phyloP scores from a whole-genome alignment of 2,329 filamentous ascomycete species.

The Furcasterigmium sp. region DNA sequence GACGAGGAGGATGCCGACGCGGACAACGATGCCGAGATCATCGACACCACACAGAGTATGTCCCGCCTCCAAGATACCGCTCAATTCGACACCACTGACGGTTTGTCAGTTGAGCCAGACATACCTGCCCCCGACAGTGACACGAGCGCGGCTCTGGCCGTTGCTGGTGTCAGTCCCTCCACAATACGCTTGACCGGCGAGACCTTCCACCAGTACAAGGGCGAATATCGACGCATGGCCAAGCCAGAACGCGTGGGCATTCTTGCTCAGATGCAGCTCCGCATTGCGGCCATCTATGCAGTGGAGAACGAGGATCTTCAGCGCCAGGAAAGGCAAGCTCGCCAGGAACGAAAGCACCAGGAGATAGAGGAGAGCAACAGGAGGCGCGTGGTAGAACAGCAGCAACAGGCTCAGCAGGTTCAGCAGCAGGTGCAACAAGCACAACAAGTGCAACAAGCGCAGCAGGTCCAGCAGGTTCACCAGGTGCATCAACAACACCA shows the following conservation, averaged over 20 bases:
- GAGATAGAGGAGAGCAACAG: constrained; percentile 28
- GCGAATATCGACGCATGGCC: constrained; percentile 36
- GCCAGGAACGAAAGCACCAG: constrained; percentile 29
- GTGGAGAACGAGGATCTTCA: constrained; percentile 39
- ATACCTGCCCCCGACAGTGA: constrained; percentile 13
- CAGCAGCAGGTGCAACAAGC: constrained; percentile 10
- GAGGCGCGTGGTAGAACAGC: constrained; percentile 18
- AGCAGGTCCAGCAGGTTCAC: constrained; percentile 11
- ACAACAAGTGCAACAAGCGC: constrained; percentile 11
- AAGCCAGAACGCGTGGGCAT: constrained; percentile 31
- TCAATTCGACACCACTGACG: constrained; percentile 1
- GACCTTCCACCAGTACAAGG: constrained; percentile 37
- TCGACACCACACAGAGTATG: constrained; percentile 15
- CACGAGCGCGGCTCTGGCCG: constrained; percentile 29
- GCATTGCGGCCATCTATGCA: constrained; percentile 37
- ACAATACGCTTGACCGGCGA: constrained; percentile 35
- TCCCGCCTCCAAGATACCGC: neutral
- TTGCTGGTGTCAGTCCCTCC: constrained; percentile 32
- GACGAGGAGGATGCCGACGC: constrained; percentile 28
- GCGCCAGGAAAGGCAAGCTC: constrained; percentile 30
- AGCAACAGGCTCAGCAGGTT: constrained; percentile 17
- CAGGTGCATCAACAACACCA: constrained; percentile 19
- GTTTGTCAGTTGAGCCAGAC: constrained; percentile 2
- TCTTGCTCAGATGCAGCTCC: constrained; percentile 33
- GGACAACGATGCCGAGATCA: constrained; percentile 14